A percentile compares a stretch with the other conserved stretches of the same genome.
Conservation (phyloP, 768 basidiomycete species). For the Russula lepida region DNA sequence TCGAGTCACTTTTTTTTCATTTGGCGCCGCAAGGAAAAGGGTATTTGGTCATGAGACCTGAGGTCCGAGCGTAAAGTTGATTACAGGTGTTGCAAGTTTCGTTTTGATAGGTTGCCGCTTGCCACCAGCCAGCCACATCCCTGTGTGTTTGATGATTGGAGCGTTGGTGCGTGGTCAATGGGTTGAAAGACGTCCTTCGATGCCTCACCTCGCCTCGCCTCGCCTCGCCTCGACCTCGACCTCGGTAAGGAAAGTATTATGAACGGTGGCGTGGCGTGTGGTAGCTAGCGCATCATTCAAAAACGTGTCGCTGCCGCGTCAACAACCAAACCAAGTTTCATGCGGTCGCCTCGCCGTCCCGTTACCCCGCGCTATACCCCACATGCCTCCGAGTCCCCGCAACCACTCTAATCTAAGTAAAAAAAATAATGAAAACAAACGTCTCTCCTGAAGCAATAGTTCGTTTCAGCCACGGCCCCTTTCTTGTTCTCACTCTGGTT, state of each 20-base stretch:
- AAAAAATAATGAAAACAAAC: neutral
- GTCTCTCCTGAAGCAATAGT: slow-evolving; percentile 1
- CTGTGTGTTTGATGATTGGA: neutral
- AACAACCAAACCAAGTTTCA: neutral
- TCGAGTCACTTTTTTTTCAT: slow-evolving; percentile 10
- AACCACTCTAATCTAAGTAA: neutral
- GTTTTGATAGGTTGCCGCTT: neutral
- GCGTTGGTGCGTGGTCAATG: neutral
- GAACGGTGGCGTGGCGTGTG: neutral
- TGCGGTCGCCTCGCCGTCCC: neutral
- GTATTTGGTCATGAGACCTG: slow-evolving; percentile 8
- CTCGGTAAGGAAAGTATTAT: neutral
- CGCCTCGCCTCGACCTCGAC: neutral
- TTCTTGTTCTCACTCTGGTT: slow-evolving; percentile 13
- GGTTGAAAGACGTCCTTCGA: neutral
- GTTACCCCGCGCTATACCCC: slow-evolving; percentile 18
- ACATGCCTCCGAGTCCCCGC: neutral
- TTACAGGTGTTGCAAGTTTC: neutral
- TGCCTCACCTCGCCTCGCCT: slow-evolving; percentile 9
- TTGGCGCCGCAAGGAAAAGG: slow-evolving; percentile 10
- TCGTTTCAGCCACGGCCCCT: slow-evolving; percentile 9
- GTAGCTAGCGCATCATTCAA: neutral
- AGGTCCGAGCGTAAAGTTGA: neutral
- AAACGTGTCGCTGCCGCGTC: neutral
- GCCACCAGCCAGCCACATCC: neutral